Base-by-base conservation (phyloP, 257 asterid genomes). In the Solanum corneliomulleri region DNA sequence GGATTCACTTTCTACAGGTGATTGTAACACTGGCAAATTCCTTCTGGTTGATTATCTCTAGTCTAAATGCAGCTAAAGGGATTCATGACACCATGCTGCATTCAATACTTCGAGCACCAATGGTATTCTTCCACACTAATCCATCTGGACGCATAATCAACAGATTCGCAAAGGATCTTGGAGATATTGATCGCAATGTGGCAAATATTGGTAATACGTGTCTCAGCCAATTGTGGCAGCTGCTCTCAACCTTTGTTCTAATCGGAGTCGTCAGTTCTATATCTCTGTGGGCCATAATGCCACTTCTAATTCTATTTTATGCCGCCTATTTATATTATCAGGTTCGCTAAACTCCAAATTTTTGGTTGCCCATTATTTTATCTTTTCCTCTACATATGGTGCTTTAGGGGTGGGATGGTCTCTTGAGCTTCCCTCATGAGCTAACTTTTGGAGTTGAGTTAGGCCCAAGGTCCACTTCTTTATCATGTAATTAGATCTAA, bases 71-170 rank as follows among this genome's bases (percentile, higher is more conserved):
- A 18, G 93, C 98, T 41, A 93, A 89, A 89, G 89, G 92, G 82
- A 93, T 95, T 87, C 98, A 95, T 72, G 96, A 95, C 78, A 91
- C 95, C 39, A 94, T 95, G 98, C 88, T 95, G 23, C 83, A 47
- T 87, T 88, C 97, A 86, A 90, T 94, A 83, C 92, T 95, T 85
- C 91, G 93, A 91, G 98, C 98, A 89, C 97, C 98, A 75, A 95
- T 95, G 98, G 92, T 92, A 25, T 95, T 95, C 92, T 95, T 95
- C 92, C 98, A 95, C 42, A 95, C 98, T 49, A 95, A 94, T 87
- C 98, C 98, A 12, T 89, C 90, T 69, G 98, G 98, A 58, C 93
- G 98, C 44, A 91, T 95, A 56, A 94, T 95, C 88, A 95, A 95
- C 90, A 86, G 98, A 92, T 95, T 94, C 47, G 90, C 96, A 3